Evolutionary conservation across 306 rosid genomes (phyloP), one percentile per base, ranked within the genome.

Genomic region (Quercus wislizeni): DNA sequence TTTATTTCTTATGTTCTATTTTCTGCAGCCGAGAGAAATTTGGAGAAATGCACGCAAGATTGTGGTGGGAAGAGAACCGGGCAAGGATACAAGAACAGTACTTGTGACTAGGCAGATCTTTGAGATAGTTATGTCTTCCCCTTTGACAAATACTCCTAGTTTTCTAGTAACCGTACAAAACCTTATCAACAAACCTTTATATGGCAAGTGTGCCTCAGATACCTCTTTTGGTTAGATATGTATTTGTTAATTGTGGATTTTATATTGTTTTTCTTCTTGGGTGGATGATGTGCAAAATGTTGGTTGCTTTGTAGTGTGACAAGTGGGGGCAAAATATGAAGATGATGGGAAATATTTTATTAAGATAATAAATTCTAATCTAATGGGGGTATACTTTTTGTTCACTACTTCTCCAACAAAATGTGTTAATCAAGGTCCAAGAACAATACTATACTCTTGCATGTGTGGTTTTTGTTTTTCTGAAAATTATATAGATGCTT

Each of bases 21-120:
- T 80, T 59, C 51, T 49, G 43, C 94, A 94, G 98, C 91, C 98
- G 98, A 68, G 97, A 94, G 77, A 91, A 58, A 81, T 94, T 94
- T 5, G 93, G 97, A 35, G 98, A 94, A 89, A 86, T 80, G 90
- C 92, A 90, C 25, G 98, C 98, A 0, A 89, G 98, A 84, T 83
- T 92, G 79, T 94, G 98, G 98, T 94, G 98, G 98, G 96, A 92
- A 77, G 95, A 90, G 80, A 94, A 94, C 81, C 93, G 94, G 28
- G 90, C 88, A 0, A 88, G 98, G 94, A 92, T 94, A 81, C 98
- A 92, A 84, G 97, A 94, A 72, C 97, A 94, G 79, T 94, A 94
- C 85, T 86, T 93, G 83, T 88, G 82, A 87, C 72, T 59, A 57
- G 61, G 65, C 76, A 31, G 62, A 69, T 58, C 74, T 31, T 62